Base-by-base conservation (phyloP, 495 filamentous ascomycete genomes). In the Aspergillus diversus region DNA sequence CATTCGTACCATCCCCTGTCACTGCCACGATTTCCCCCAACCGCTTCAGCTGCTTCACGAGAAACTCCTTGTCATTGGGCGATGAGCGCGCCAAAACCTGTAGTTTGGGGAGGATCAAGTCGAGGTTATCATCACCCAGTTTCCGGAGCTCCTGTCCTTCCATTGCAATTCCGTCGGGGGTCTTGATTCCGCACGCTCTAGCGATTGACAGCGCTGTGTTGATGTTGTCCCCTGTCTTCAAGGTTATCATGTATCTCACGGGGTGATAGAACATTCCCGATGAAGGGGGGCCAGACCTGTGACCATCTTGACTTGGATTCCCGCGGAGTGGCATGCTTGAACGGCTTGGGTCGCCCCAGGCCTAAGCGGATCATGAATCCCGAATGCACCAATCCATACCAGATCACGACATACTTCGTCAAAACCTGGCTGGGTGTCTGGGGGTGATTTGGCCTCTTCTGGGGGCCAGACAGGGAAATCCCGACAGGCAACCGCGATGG, bases 1-100 rank as follows among this genome's bases (percentile, higher is more conserved):
- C 92, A 70, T 96, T 96, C 52, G 92, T 96, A 16, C 92, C 92
- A 69, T 96, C 92, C 43, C 92, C 92, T 7, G 92, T 96, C 1
- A 94, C 91, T 47, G 91, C 91, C 34, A 94, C 91, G 13, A 86
- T 92, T 59, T 93, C 90, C 16, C 88, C 89, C 62, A 87, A 82
- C 16, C 86, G 77, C 75, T 92, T 92, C 39, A 94, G 84, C 33
- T 86, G 83, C 54, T 84, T 84, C 31, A 93, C 91, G n/a, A 94
- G 77, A 60, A 93, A 88, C 8, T 89, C 87, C 75, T 96, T 96
- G 71, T 96, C 92, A 55, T 96, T 90, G 12, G 92, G 92, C 43
- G 89, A 92, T 21, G 92, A 96, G 46, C 92, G 89, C 48, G 92
- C 92, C 47, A 96, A 82, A 12, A 96, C 92, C 71, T 92, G 90